Evolutionary conservation across 2,329 filamentous ascomycete species (phyloP), one percentile per base, ranked within the genome.

Genomic region (Geoglossum cookeanum): DNA sequence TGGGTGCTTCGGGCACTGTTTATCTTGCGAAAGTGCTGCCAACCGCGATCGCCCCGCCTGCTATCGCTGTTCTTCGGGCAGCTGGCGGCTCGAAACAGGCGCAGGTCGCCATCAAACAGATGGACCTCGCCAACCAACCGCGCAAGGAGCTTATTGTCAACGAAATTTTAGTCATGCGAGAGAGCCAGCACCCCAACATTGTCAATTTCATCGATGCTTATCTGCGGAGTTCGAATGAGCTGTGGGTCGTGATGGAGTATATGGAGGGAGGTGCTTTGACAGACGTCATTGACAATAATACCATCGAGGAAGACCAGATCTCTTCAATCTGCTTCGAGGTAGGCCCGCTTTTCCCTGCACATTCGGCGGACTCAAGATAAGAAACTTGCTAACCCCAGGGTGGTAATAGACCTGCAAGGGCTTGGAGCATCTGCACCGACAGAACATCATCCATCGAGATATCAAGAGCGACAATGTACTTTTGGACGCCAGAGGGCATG

Each of bases 211-310:
- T 98, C 37, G 92, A 98, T 64, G 90, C 91, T 3, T 98, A 97
- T 76, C 74, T 98, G 67, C 87, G 92, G 66, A 91, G 92, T 70
- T 89, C 87, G 65, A 80, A 86, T 57, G 92, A 98, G 69, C 78
- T 98, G n/a, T 98, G 92, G 92, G 89, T 98, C 9, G 91, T 98
- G 56, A 95, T 98, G 92, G 92, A 98, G 73, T 98, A 90, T 66
- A 98, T 98, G 92, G 92, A 98, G 72, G 92, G 92, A 65, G 92
- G 92, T 72, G 87, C 92, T 60, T 74, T 98, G 69, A 98, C 92
- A 1, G 92, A 98, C 75, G 89, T 98, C 60, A 98, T 98, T 71
- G 92, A 98, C 71, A 96, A 97, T 73, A 98, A 97, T 70, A 81
- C 83, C 58, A 96, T 98, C 64, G 88, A 85, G 4, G 92, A 98